These are phyloP conservation scores for Candida piceae DNA, from an alignment of 805 yeast genomes.

Conservation along the genomic window DNA sequence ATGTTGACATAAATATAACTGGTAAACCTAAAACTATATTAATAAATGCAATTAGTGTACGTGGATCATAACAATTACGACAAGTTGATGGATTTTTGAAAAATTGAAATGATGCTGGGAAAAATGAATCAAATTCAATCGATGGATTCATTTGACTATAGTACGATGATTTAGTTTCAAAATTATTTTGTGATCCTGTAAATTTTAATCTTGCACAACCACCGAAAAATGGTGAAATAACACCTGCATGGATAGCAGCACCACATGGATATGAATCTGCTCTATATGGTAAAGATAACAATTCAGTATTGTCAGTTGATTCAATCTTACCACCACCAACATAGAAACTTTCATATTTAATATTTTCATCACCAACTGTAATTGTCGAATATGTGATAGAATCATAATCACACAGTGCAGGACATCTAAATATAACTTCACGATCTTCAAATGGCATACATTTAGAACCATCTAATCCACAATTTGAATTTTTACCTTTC, in stretches of 20 bases:
- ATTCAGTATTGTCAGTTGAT: conserved; percentile 7
- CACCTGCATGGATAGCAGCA: conserved; percentile 83
- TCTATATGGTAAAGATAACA: conserved; percentile 59
- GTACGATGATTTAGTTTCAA: conserved; percentile 43
- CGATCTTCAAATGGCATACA: conserved; percentile 46
- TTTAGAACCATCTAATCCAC: conserved; percentile 66
- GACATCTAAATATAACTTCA: conserved; percentile 66
- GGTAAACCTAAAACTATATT: conserved; percentile 64
- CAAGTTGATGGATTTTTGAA: conserved; percentile 40
- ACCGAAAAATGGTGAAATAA: conserved; percentile 66
- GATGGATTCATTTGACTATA: conserved; percentile 45
- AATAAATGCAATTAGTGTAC: conserved; percentile 48
- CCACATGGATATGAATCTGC: conserved; percentile 90
- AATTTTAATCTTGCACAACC: conserved; percentile 69
- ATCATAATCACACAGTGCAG: conserved; percentile 78
- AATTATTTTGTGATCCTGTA: conserved; percentile 46
- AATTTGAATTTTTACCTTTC: conserved; percentile 69
- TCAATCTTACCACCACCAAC: conserved; percentile 66
- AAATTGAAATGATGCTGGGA: conserved; percentile 70
- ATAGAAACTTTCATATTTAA: conserved; percentile 66
- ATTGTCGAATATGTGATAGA: conserved; percentile 71
- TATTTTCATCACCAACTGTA: conserved; percentile 63
- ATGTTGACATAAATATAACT: conserved; percentile 42
- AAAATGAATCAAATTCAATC: conserved; percentile 61
- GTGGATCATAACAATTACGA: conserved; percentile 64